These are phyloP conservation scores for Ephemerocybe angulata DNA, from an alignment of 768 basidiomycete genomes.

Conservation along the genomic window DNA sequence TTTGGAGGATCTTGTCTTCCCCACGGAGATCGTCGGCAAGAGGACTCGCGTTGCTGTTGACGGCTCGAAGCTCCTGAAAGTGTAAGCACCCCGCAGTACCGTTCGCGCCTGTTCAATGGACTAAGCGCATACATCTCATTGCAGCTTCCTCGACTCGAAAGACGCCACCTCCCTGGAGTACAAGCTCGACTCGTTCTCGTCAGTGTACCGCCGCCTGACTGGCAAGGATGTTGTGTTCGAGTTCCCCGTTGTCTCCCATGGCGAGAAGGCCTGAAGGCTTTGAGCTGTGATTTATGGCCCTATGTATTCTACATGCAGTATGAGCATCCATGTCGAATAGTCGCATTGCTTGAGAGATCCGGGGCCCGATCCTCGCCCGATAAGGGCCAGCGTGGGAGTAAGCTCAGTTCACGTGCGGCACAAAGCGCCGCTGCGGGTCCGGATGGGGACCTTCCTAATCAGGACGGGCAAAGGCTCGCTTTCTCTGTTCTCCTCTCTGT, in stretches of 20 bases:
- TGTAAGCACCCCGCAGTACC: constrained; percentile 53
- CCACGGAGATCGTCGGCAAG: constrained; percentile 99
- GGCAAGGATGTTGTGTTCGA: constrained; percentile 97
- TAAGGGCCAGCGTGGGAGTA: constrained; percentile 7
- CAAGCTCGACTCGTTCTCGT: constrained; percentile 99
- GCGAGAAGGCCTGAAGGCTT: constrained; percentile 46
- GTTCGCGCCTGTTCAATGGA: neutral
- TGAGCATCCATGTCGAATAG: too few species aligned
- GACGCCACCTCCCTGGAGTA: constrained; percentile 98
- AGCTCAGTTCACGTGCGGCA: constrained; percentile 7
- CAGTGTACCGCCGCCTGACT: constrained; percentile 91
- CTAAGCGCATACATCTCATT: constrained; percentile 15
- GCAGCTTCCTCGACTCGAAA: constrained; percentile 94
- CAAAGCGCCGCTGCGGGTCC: too few species aligned
- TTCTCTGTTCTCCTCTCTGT: constrained; percentile 7
- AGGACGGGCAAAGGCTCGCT: neutral
- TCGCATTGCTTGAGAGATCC: constrained; percentile 1
- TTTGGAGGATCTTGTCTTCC: constrained; percentile 97
- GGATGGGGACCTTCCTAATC: neutral
- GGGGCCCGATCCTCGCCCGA: neutral
- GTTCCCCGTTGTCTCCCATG: constrained; percentile 76
- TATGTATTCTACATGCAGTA: constrained; percentile 12
- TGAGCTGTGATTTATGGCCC: constrained; percentile 15
- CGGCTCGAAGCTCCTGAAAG: constrained; percentile 94
- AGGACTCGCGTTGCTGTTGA: constrained; percentile 91